phyloP scores from a whole-genome alignment of 2,329 filamentous ascomycete species.

The Alternaria brassicicola region DNA sequence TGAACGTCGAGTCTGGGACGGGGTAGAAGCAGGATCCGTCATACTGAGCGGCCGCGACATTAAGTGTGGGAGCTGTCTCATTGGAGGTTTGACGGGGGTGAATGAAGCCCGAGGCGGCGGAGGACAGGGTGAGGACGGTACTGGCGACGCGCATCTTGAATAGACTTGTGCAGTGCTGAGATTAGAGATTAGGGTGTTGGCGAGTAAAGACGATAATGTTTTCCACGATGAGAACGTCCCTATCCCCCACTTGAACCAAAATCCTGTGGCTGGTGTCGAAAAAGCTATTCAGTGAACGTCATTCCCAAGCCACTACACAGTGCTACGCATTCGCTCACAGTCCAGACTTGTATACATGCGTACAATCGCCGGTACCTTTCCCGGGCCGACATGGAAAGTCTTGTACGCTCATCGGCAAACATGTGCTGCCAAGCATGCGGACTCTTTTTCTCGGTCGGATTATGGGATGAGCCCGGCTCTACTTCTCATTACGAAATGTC shows the following conservation, averaged over 20 bases:
- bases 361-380: slow-evolving; percentile 15
- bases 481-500: slow-evolving; percentile 4
- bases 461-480: slow-evolving; percentile 13
- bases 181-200: background rate
- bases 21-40: slow-evolving; percentile 40
- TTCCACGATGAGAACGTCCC: background rate
- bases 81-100: slow-evolving; percentile 16
- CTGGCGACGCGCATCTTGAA: slow-evolving; percentile 25
- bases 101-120: slow-evolving; percentile 22
- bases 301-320: background rate
- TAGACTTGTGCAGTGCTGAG: background rate
- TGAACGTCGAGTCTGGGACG: slow-evolving; percentile 31
- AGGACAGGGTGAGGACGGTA: slow-evolving; percentile 25
- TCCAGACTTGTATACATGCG: slow-evolving; percentile 1
- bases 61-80: slow-evolving; percentile 15
- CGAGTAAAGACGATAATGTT: background rate
- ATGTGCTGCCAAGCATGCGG: slow-evolving; percentile 10
- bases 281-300: background rate
- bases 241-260: background rate
- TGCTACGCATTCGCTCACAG: background rate
- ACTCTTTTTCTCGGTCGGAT: slow-evolving; percentile 2
- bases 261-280: background rate
- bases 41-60: slow-evolving; percentile 30
- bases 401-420: background rate
- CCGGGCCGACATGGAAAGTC: slow-evolving; percentile 7